These are phyloP conservation scores for Neopestalotiopsis sp. DNA, from an alignment of 2,329 filamentous ascomycete species.

Conservation along the genomic window DNA sequence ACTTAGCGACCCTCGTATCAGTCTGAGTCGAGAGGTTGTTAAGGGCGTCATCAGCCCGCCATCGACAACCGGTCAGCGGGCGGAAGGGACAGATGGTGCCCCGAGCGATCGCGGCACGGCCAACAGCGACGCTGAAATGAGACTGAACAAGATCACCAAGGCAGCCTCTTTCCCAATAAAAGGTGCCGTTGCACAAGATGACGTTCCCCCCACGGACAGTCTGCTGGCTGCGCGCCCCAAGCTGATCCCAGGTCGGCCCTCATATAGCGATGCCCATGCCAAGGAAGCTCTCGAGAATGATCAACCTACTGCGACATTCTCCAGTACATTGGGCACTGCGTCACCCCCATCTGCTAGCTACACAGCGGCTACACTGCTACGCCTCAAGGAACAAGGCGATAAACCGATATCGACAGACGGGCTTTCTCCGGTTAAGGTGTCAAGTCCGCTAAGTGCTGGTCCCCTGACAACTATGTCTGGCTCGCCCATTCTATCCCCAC, in stretches of 20 bases:
- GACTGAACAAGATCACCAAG: slow-evolving; percentile 48
- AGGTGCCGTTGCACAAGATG: slow-evolving; percentile 27
- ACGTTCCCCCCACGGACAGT: not conserved
- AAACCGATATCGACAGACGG: slow-evolving; percentile 33
- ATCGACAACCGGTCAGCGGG: slow-evolving; percentile 19
- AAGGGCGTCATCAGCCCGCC: slow-evolving; percentile 39
- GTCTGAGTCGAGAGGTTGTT: slow-evolving; percentile 46
- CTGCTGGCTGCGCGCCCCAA: slow-evolving; percentile 31
- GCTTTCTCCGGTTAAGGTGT: slow-evolving; percentile 33
- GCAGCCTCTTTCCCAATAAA: slow-evolving; percentile 39
- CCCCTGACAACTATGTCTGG: slow-evolving; percentile 25
- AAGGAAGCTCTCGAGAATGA: slow-evolving; percentile 32
- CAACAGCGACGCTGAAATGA: slow-evolving; percentile 47
- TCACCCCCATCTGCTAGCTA: slow-evolving; percentile 39
- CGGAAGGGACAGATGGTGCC: slow-evolving; percentile 29
- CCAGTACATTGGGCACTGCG: slow-evolving; percentile 31
- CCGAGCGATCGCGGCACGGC: slow-evolving; percentile 37
- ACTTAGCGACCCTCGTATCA: slow-evolving; percentile 46
- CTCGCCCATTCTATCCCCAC: slow-evolving; percentile 20
- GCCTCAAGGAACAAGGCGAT: slow-evolving; percentile 33
- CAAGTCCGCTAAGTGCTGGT: slow-evolving; percentile 31
- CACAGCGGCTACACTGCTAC: slow-evolving; percentile 39
- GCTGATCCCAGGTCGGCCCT: slow-evolving; percentile 37
- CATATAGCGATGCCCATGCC: slow-evolving; percentile 38
- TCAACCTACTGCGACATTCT: slow-evolving; percentile 36